Evolutionary conservation across 306 rosid species (phyloP), one percentile per base, ranked within the genome.

Genomic region (Cucumis hystrix): DNA sequence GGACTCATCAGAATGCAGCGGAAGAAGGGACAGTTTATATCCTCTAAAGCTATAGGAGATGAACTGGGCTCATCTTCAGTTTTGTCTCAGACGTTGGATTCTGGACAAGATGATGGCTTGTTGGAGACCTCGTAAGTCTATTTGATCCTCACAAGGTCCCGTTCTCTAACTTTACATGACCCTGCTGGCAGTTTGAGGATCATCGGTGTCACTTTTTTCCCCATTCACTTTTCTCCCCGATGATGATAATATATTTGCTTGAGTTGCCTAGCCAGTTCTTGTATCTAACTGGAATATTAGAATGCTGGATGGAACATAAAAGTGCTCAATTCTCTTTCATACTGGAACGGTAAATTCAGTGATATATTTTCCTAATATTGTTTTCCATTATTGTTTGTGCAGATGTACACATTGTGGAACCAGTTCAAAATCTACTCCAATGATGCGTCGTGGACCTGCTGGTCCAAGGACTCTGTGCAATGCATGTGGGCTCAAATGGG

Each of bases 401-500:
- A 84, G 90, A 82, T 87, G 90, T 62, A 76, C 83, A 18, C 86
- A 87, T 78, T 87, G 90, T 68, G 90, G 90, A 74, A 83, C 73
- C 55, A 80, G 90, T 77, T 87, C 90, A 72, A 84, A 80, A 77
- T 84, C 83, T 51, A 87, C 90, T 43, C 90, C 90, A 2, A 87
- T 87, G 90, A 87, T 87, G 90, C 88, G 90, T 2, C 85, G 90
- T 40, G 90, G 90, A 66, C 90, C 90, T 64, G 77, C 78, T 64
- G 90, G 90, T 60, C 88, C 90, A 6, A 84, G 86, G 82, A 84
- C 88, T 35, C 62, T 87, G 49, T 87, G 90, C 74, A 87, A 87
- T 60, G 90, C 90, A 35, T 87, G 90, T 30, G 90, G 90, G 76
- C 86, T 87, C 43, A 84, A 84, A 76, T 87, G 90, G 90, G 90